Percentiles rank a stretch among this genome's conserved stretches.
Evolutionary conservation across 768 basidiomycete species (phyloP).

Genomic region (Tylopilus intermedius): DNA sequence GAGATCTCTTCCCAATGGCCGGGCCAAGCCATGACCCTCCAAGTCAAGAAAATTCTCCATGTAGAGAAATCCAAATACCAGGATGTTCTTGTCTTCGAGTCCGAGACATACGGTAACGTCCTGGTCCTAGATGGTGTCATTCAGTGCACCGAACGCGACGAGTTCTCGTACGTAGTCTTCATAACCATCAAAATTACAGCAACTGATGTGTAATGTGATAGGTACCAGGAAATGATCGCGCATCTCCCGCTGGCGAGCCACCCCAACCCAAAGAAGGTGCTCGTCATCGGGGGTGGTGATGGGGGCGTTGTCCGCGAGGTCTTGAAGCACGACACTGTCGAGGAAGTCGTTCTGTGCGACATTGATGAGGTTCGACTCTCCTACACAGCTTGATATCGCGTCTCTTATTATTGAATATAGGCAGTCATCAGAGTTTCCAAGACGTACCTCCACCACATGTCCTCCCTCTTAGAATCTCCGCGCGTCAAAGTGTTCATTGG

Average conservation of each 20-base stretch:
- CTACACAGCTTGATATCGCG: not conserved
- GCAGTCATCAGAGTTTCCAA: too few relatives aligned
- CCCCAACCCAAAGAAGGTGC: too few relatives aligned
- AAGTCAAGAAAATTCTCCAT: conserved; percentile 93
- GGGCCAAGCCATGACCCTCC: conserved; percentile 94
- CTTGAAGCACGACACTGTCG: conserved; percentile 86
- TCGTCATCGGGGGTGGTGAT: too few relatives aligned
- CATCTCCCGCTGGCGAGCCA: too few relatives aligned
- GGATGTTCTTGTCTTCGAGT: conserved; percentile 96
- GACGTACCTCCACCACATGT: too few relatives aligned
- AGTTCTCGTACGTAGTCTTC: too few relatives aligned
- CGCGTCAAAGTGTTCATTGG: too few relatives aligned
- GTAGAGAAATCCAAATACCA: conserved; percentile 90
- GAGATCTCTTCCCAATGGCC: conserved; percentile 96
- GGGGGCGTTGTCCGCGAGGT: conserved; percentile 70
- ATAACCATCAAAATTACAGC: not conserved
- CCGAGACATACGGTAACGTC: conserved; percentile 93
- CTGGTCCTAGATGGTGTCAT: conserved; percentile 92
- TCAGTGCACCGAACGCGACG: conserved; percentile 49
- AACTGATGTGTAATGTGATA: conserved; percentile 26
- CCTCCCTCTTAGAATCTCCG: too few relatives aligned
- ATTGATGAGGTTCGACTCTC: conserved; percentile 76
- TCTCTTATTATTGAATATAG: conserved; percentile 32
- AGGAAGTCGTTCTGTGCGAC: conserved; percentile 91
- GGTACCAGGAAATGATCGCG: conserved; percentile 97